A percentile compares a stretch with the other conserved stretches of the same genome.
These are phyloP conservation scores for Morella rubra DNA, from an alignment of 306 rosid genomes.

Conservation along the genomic window DNA sequence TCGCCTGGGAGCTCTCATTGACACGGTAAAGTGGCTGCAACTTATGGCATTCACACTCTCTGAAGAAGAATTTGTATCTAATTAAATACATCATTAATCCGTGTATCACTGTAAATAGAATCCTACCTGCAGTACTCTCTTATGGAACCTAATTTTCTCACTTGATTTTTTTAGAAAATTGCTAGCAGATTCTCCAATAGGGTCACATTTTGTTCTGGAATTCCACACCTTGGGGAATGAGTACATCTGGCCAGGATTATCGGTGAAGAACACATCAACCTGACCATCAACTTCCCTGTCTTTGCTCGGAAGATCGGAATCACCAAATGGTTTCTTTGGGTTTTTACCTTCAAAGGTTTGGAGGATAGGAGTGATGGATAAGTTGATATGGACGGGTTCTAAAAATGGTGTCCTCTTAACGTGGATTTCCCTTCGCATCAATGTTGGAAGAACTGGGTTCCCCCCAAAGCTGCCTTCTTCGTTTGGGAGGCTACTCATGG, in stretches of 20 bases:
- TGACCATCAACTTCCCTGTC: neutral
- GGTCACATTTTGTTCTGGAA: neutral
- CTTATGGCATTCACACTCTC: constrained; percentile 20
- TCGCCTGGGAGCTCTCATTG: constrained; percentile 98
- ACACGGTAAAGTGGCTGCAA: constrained; percentile 62
- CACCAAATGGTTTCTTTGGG: neutral
- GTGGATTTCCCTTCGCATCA: too few species aligned
- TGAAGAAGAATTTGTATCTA: neutral
- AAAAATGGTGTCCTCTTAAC: too few species aligned
- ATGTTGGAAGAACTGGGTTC: too few species aligned
- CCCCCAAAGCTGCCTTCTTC: too few species aligned
- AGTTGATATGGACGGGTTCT: too few species aligned
- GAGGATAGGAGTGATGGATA: too few species aligned
- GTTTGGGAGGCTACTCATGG: too few species aligned
- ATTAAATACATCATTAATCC: neutral
- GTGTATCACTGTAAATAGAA: neutral
- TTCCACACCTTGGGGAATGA: neutral
- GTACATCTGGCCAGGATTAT: neutral
- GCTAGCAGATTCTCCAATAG: neutral
- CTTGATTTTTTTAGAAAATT: neutral
- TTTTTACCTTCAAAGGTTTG: neutral
- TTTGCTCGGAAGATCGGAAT: neutral
- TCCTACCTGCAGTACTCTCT: neutral
- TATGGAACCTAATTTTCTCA: neutral
- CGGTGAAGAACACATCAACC: neutral